These are phyloP conservation scores for Zygnema cylindricum DNA, from an alignment of 139 green algal genomes.

Conservation along the genomic window DNA sequence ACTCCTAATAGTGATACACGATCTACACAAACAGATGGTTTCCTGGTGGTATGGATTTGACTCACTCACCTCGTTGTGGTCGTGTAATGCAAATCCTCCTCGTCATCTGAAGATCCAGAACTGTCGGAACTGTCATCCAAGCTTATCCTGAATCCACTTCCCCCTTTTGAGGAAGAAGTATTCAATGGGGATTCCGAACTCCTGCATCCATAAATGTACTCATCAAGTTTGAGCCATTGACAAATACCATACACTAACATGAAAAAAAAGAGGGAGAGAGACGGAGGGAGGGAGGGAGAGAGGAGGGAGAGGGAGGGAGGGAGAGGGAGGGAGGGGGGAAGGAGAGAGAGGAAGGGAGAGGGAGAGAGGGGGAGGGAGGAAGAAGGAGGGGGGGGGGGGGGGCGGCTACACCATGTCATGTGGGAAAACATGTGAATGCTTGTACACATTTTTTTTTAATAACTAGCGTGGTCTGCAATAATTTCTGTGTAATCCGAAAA, in stretches of 20 bases:
- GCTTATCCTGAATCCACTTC: neutral
- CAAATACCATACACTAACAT: neutral
- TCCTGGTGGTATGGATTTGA: no score
- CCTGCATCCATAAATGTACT: neutral
- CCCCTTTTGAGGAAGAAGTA: neutral
- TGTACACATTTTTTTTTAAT: no score
- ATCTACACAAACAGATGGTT: neutral
- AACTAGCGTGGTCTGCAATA: no score
- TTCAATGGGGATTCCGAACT: neutral
- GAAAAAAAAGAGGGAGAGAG: neutral
- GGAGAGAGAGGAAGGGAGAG: no score
- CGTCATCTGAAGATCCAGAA: neutral
- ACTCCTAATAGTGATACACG: neutral
- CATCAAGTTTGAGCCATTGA: neutral
- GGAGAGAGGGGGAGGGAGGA: no score
- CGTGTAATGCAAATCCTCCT: neutral
- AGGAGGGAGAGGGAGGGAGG: no score
- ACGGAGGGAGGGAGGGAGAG: neutral
- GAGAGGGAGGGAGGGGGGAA: no score
- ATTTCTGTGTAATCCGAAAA: no score
- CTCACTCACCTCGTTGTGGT: neutral
- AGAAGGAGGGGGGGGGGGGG: no score
- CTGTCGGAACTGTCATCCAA: neutral
- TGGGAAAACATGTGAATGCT: no score
- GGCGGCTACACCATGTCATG: no score